Conservation (phyloP, 108 stramenopile species). For the Nitzschia palea region DNA sequence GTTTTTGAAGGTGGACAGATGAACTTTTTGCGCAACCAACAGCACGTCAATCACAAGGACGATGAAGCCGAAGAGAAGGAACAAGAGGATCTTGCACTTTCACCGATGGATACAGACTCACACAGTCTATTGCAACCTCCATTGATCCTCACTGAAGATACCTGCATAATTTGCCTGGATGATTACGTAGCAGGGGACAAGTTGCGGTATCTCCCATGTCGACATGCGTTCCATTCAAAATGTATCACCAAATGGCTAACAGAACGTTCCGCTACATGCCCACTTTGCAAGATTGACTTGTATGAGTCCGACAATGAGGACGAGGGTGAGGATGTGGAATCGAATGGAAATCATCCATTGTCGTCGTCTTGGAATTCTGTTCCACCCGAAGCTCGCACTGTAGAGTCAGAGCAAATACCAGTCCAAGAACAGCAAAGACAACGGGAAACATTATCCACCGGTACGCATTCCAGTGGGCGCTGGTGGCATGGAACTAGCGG, state of each 20-base stretch:
- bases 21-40: neutral
- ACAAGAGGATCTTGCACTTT: neutral
- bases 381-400: conserved; percentile 1
- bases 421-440: no score
- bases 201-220: conserved; percentile 62
- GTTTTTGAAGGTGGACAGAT: conserved; percentile 4
- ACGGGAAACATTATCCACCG: no score
- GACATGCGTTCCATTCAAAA: conserved; percentile 56
- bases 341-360: neutral
- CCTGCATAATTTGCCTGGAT: conserved; percentile 75
- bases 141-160: neutral
- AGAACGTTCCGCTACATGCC: conserved; percentile 50
- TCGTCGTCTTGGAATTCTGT: conserved; percentile 10
- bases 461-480: no score
- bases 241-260: conserved; percentile 76
- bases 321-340: conserved; percentile 6
- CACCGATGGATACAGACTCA: neutral
- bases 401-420: neutral
- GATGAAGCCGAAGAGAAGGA: neutral
- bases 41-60: neutral
- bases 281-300: conserved; percentile 59
- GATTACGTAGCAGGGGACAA: conserved; percentile 60
- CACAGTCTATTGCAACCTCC: no score
- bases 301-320: conserved; percentile 28
- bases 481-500: no score